Conservation (phyloP, 2,329 filamentous ascomycete genomes). For the Fusarium sambucinum region DNA sequence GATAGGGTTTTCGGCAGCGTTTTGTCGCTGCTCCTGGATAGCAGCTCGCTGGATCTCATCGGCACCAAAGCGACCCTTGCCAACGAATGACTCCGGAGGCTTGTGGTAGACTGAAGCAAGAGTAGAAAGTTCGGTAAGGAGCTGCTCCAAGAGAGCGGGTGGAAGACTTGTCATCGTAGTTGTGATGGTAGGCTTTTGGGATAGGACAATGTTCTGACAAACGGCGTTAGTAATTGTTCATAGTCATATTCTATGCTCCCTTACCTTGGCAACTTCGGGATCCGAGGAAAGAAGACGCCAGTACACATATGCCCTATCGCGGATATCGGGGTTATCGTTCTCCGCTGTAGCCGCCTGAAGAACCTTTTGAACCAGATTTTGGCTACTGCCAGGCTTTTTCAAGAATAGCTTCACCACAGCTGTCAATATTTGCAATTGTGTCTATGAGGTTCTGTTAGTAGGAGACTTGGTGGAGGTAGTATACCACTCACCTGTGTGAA, state of each 20-base stretch:
- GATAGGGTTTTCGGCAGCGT: slow-evolving; percentile 93
- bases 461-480: neutral
- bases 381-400: slow-evolving; percentile 93
- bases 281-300: slow-evolving; percentile 96
- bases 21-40: slow-evolving; percentile 94
- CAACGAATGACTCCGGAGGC: slow-evolving; percentile 96
- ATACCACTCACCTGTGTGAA: slow-evolving; percentile 81
- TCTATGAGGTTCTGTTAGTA: slow-evolving; percentile 63
- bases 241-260: slow-evolving; percentile 18
- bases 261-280: slow-evolving; percentile 86
- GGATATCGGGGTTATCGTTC: slow-evolving; percentile 97
- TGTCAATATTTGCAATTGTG: slow-evolving; percentile 97
- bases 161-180: slow-evolving; percentile 94
- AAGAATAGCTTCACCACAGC: slow-evolving; percentile 97
- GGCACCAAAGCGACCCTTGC: slow-evolving; percentile 92
- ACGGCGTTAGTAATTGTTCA: slow-evolving; percentile 6
- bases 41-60: slow-evolving; percentile 95
- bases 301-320: slow-evolving; percentile 97
- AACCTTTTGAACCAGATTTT: slow-evolving; percentile 92
- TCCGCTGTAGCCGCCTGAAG: slow-evolving; percentile 92
- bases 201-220: slow-evolving; percentile 81
- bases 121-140: slow-evolving; percentile 92
- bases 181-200: slow-evolving; percentile 92
- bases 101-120: slow-evolving; percentile 99
- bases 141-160: slow-evolving; percentile 83